These are phyloP conservation scores for Darksidea phi DNA, from an alignment of 495 filamentous ascomycete species.

Conservation along the genomic window DNA sequence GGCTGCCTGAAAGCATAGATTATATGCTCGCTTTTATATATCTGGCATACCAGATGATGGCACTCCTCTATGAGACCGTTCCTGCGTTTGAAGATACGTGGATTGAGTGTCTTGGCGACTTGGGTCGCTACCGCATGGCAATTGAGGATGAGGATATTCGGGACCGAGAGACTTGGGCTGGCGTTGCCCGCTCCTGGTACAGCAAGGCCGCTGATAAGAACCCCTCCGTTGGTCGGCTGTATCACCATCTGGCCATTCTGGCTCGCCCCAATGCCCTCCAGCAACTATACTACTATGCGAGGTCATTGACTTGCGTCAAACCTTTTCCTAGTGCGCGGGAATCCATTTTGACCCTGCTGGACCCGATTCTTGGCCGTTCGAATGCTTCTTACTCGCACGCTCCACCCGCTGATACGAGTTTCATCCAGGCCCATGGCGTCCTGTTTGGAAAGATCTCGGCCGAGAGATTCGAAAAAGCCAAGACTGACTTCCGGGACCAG, in stretches of 20 bases:
- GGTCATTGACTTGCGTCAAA: constrained; percentile 41
- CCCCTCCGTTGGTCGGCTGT: constrained; percentile 69
- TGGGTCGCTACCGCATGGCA: constrained; percentile 73
- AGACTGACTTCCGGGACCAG: constrained; percentile 52
- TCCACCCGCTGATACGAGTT: constrained; percentile 49
- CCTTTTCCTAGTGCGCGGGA: constrained; percentile 55
- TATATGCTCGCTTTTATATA: constrained; percentile 83
- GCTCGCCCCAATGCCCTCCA: constrained; percentile 70
- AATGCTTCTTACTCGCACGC: constrained; percentile 42
- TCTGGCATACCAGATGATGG: constrained; percentile 78
- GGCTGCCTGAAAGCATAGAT: constrained; percentile 67
- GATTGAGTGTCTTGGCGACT: constrained; percentile 85
- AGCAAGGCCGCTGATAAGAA: constrained; percentile 69
- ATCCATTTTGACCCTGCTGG: constrained; percentile 69
- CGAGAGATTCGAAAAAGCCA: constrained; percentile 49
- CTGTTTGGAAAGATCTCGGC: constrained; percentile 59
- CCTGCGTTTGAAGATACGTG: constrained; percentile 77
- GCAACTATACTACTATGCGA: constrained; percentile 70
- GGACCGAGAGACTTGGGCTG: constrained; percentile 76
- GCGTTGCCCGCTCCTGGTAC: constrained; percentile 78
- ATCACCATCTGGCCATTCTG: constrained; percentile 82
- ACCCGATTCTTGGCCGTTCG: constrained; percentile 56
- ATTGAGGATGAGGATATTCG: constrained; percentile 70
- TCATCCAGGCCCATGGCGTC: constrained; percentile 64
- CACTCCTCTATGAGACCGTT: constrained; percentile 72